Conservation (phyloP, 495 filamentous ascomycete genomes). For the Aspergillus coremiiformis region DNA sequence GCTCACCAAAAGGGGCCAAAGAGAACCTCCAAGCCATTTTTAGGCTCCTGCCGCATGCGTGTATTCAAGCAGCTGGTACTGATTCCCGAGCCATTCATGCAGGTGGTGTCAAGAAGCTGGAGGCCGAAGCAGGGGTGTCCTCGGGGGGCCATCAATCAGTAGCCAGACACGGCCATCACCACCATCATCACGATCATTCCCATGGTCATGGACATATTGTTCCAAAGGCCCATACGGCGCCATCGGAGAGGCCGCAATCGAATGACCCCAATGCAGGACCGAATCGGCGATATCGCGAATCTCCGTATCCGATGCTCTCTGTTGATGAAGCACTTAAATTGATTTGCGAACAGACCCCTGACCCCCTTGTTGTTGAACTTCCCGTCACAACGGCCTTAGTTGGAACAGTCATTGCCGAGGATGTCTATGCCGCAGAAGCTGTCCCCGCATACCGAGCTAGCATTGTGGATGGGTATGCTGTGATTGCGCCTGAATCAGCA, state of each 20-base stretch:
- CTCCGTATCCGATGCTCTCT: slow-evolving; percentile 86
- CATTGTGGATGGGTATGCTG: slow-evolving; percentile 95
- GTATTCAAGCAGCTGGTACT: slow-evolving; percentile 74
- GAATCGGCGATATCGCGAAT: slow-evolving; percentile 66
- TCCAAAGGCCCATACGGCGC: slow-evolving; percentile 64
- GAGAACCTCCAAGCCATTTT: slow-evolving; percentile 93
- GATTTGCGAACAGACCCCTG: slow-evolving; percentile 62
- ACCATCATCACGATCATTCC: slow-evolving; percentile 42
- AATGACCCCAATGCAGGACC: slow-evolving; percentile 81
- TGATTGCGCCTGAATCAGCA: slow-evolving; percentile 43
- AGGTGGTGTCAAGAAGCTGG: slow-evolving; percentile 75
- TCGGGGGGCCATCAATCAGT: slow-evolving; percentile 11
- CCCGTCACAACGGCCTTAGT: slow-evolving; percentile 57
- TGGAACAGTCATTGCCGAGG: slow-evolving; percentile 72
- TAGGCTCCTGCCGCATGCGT: slow-evolving; percentile 88
- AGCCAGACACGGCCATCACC: slow-evolving; percentile 36
- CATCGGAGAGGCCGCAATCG: slow-evolving; percentile 54
- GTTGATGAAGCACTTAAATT: slow-evolving; percentile 72
- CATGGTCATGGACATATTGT: slow-evolving; percentile 56
- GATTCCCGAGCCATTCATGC: slow-evolving; percentile 75
- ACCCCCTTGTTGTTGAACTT: slow-evolving; percentile 44
- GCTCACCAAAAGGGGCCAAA: slow-evolving; percentile 91
- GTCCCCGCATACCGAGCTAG: slow-evolving; percentile 93
- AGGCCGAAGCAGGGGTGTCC: slow-evolving; percentile 68
- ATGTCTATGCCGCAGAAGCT: slow-evolving; percentile 68